Evolutionary conservation across 306 rosid species (phyloP).

Genomic region (Prunus armeniaca): DNA sequence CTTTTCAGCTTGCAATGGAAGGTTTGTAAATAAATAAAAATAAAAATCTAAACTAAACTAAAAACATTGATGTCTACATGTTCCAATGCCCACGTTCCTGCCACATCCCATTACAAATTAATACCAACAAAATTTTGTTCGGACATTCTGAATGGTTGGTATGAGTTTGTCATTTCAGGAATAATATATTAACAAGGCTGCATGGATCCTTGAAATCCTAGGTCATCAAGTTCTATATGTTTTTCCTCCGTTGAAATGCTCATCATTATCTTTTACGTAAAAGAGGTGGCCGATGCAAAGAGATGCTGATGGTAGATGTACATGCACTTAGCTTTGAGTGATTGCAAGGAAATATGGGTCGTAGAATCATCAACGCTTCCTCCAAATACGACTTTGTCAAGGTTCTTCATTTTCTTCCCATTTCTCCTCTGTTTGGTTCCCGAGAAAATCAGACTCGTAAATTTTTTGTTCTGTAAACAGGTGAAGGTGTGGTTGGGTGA

Average conservation of each 20-base stretch:
- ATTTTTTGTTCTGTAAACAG: conserved; percentile 25
- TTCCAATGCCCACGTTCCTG: too few species aligned
- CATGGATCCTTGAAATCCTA: neutral
- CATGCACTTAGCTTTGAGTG: neutral
- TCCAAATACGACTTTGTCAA: conserved; percentile 95
- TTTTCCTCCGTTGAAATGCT: neutral
- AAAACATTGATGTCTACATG: too few species aligned
- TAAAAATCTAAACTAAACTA: too few species aligned
- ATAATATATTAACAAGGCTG: neutral
- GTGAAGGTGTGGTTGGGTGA: conserved; percentile 98
- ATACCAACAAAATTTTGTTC: too few species aligned
- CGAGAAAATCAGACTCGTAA: neutral
- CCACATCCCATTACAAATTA: neutral
- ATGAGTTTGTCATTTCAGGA: neutral
- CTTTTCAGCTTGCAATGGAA: too few species aligned
- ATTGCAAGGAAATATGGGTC: conserved; percentile 1
- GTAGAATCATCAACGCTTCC: conserved; percentile 39
- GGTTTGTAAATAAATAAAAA: too few species aligned
- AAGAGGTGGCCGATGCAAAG: neutral
- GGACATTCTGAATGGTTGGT: neutral
- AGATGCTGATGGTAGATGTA: neutral
- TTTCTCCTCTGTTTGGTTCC: conserved; percentile 8
- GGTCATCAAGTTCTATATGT: neutral
- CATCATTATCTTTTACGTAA: neutral
- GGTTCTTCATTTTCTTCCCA: conserved; percentile 31